phyloP scores from a whole-genome alignment of 768 basidiomycete genomes.

The Tulasnella sp. region DNA sequence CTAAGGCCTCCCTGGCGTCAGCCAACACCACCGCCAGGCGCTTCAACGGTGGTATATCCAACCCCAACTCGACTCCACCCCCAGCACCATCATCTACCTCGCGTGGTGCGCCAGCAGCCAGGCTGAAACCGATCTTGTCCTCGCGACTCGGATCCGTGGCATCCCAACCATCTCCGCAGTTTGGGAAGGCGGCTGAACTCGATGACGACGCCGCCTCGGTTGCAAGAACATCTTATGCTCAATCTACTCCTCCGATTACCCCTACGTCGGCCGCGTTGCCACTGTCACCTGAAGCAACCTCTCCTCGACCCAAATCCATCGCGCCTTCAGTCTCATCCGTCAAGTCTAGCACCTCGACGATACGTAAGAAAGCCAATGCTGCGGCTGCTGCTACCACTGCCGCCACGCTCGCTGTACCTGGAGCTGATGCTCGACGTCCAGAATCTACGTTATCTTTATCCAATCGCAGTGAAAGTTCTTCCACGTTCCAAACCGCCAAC shows the following conservation, averaged over 20 bases:
- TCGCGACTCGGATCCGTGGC: slow-evolving; percentile 2
- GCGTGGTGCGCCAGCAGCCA: background rate
- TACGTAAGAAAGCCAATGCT: slow-evolving; percentile 23
- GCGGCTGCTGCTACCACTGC: no score
- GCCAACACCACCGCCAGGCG: background rate
- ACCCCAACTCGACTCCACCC: slow-evolving; percentile 1
- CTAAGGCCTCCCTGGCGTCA: slow-evolving; percentile 22
- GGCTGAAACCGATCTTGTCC: slow-evolving; percentile 12
- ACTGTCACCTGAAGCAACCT: background rate
- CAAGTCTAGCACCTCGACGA: slow-evolving; percentile 31
- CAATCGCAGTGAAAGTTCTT: background rate
- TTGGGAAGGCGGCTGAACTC: background rate
- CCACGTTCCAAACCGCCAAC: background rate
- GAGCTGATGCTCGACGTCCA: no score
- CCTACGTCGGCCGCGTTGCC: background rate
- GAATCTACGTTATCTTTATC: slow-evolving; percentile 6
- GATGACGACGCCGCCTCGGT: background rate
- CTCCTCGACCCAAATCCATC: slow-evolving; percentile 22
- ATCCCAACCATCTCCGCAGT: background rate
- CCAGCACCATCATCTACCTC: slow-evolving; percentile 10
- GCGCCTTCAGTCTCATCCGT: slow-evolving; percentile 31
- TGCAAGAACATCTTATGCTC: slow-evolving; percentile 1
- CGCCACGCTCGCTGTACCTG: no score
- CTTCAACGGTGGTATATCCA: background rate
- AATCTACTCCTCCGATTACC: background rate